Evolutionary conservation across 2,329 filamentous ascomycete genomes (phyloP), one percentile per base, ranked within the genome.

Genomic region (Penicillium freii): DNA sequence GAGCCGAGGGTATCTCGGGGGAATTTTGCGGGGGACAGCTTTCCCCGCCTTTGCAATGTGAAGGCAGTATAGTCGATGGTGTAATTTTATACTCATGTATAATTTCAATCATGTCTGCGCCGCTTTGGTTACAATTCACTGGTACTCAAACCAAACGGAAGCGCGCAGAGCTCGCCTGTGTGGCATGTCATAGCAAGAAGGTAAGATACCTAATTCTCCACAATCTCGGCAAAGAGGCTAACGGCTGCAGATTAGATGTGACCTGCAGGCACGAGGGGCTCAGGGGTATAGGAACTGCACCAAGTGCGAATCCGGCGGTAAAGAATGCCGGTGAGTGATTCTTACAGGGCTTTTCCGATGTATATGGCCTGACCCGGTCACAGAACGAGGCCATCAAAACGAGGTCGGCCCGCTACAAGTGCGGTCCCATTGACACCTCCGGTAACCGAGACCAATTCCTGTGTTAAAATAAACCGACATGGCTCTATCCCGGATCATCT

Each of bases 181-280:
- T 54, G 27, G 55, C 55, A 19, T 60, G 54, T 43, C 58, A 58
- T 38, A 60, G 55, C 38, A 60, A 58, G 44, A 60, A 60, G 51
- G 54, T 60, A 51, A n/a, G 19, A 2, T 38, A 23, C 8, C 13
- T n/a, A 36, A 2, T 5, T 17, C 13, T n/a, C 31, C 46, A 8
- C 27, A 7, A n/a, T 39, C 23, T 39, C 23, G 47, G 34, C 11
- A 39, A 49, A 27, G 38, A 34, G 15, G 27, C 47, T 50, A 34
- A 57, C 27, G 42, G 23, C 34, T 17, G n/a, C 34, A 59, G 57
- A 59, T 59, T 53, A 49, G 57, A 36, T 59, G 57, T 17, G 57
- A 59, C 43, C 49, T 59, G 36, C 57, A 59, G 50, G 36, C 23
- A 10, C 57, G 57, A 44, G 53, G 49, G 15, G 33, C 25, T 15